Percentiles rank a stretch among this genome's conserved stretches.
Conservation (phyloP, 441 rosid genomes). For the Biscutella laevigata region DNA sequence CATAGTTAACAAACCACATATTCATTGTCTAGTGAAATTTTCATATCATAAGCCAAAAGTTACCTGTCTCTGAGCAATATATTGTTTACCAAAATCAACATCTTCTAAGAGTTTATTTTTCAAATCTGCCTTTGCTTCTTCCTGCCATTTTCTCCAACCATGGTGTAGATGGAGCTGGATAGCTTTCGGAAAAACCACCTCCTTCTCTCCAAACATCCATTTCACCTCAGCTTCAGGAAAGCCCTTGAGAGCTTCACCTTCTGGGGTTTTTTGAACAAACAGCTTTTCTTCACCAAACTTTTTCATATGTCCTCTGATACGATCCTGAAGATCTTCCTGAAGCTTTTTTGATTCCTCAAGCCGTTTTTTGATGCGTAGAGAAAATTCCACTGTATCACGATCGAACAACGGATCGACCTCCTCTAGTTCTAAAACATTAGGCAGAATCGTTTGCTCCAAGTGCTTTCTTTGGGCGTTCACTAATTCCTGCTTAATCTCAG, state of each 20-base stretch:
- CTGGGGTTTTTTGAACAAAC: conserved; percentile 54
- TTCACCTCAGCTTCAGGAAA: conserved; percentile 81
- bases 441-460: conserved; percentile 69
- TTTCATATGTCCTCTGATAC: conserved; percentile 59
- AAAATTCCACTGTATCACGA: conserved; percentile 58
- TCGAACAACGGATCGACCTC: conserved; percentile 52
- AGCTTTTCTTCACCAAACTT: conserved; percentile 66
- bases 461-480: conserved; percentile 64
- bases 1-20: neutral
- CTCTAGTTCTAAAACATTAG: conserved; percentile 61
- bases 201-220: conserved; percentile 92
- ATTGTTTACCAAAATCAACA: conserved; percentile 72
- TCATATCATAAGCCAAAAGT: conserved; percentile 16
- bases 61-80: conserved; percentile 73
- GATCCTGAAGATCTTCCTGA: conserved; percentile 60
- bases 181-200: conserved; percentile 82
- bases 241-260: conserved; percentile 72
- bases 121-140: conserved; percentile 74
- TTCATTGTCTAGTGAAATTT: neutral
- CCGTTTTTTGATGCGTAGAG: conserved; percentile 51
- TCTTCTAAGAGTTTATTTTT: conserved; percentile 62
- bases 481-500: conserved; percentile 62
- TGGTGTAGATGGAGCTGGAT: conserved; percentile 60
- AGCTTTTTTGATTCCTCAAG: conserved; percentile 66
- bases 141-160: conserved; percentile 96